These are phyloP conservation scores for Tetratostichococcus sp. DNA, from an alignment of 139 green algal genomes.

Conservation along the genomic window DNA sequence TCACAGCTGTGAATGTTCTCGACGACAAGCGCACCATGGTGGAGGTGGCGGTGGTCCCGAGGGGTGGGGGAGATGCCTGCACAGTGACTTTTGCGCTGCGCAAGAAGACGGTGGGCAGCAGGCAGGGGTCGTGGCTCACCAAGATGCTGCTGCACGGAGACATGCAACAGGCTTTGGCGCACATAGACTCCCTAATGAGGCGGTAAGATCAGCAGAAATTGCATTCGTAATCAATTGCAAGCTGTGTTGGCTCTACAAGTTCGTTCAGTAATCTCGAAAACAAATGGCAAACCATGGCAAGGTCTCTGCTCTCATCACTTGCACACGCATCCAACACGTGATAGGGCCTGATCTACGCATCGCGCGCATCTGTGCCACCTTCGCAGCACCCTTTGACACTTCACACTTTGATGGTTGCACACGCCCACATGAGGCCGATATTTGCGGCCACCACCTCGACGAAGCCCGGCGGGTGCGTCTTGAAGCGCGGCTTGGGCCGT, in stretches of 20 bases:
- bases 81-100: slow-evolving; percentile 31
- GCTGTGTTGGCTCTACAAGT: neutral
- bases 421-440: slow-evolving; percentile 13
- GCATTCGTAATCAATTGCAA: no score
- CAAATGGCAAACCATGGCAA: neutral
- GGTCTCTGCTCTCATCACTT: no score
- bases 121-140: slow-evolving; percentile 56
- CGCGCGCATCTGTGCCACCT: no score
- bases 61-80: neutral
- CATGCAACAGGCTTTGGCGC: neutral
- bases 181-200: slow-evolving; percentile 3
- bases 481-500: slow-evolving; percentile 14
- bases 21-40: slow-evolving; percentile 10
- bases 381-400: no score
- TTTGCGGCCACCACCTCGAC: slow-evolving; percentile 10
- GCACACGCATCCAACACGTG: no score
- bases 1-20: slow-evolving; percentile 5
- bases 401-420: slow-evolving; percentile 11
- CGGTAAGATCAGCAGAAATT: no score
- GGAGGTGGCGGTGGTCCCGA: slow-evolving; percentile 16
- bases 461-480: slow-evolving; percentile 10
- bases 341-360: no score
- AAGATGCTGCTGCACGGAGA: slow-evolving; percentile 29
- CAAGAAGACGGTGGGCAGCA: slow-evolving; percentile 35
- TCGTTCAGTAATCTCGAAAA: neutral